A percentile compares a stretch with the other conserved stretches of the same genome.
phyloP scores from a whole-genome alignment of 176 grass and related monocot genomes.

The Bonia amplexicaulis region DNA sequence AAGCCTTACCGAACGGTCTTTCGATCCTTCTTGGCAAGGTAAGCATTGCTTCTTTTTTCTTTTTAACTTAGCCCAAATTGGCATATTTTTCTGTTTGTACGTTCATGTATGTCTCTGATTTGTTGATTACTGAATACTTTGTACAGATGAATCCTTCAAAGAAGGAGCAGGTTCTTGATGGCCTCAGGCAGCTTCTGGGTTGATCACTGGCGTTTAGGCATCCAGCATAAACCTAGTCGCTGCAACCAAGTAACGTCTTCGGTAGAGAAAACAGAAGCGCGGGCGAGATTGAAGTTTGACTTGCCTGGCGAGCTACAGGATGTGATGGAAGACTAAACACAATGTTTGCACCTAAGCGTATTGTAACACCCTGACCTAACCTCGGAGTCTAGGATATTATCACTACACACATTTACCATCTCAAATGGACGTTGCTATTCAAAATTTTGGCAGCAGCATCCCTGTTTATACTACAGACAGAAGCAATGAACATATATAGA shows the following conservation, averaged over 20 bases:
- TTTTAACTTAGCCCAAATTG: not conserved
- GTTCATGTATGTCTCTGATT: not conserved
- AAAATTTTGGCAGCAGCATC: too few species aligned
- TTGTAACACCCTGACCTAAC: too few species aligned
- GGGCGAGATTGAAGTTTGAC: not conserved
- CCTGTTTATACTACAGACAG: too few species aligned
- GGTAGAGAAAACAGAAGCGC: not conserved
- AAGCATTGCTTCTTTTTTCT: conserved; percentile 6
- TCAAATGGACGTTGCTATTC: too few species aligned
- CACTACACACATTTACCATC: too few species aligned
- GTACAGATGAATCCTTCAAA: conserved; percentile 83
- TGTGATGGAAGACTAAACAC: not conserved
- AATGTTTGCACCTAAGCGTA: conserved; percentile 12
- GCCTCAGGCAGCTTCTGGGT: conserved; percentile 61
- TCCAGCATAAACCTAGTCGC: not conserved
- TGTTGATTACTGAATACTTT: conserved; percentile 17
- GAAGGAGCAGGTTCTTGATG: conserved; percentile 55
- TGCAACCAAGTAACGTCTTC: not conserved
- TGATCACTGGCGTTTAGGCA: conserved; percentile 13
- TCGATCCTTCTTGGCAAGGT: conserved; percentile 75
- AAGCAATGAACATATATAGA: too few species aligned
- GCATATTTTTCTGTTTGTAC: not conserved
- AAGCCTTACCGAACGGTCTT: conserved; percentile 62
- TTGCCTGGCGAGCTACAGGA: not conserved
- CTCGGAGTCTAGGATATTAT: too few species aligned